Evolutionary conservation across 2,329 filamentous ascomycete genomes (phyloP).

Genomic region (Ploettnerulaceae sp.): DNA sequence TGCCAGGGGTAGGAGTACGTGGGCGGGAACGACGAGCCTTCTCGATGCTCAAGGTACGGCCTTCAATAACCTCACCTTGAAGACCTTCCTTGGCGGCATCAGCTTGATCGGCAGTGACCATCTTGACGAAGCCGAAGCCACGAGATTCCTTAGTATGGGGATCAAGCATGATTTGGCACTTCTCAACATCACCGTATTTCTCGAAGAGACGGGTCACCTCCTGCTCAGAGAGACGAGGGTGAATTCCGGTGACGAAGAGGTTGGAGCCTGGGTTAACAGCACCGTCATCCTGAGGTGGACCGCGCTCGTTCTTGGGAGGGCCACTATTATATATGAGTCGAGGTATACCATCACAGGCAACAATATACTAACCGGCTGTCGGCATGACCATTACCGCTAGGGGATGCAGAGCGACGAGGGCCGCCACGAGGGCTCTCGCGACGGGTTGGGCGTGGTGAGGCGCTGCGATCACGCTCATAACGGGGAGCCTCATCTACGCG

Average conservation of each 20-base stretch:
- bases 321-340: slow-evolving; percentile 24
- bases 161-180: slow-evolving; percentile 99
- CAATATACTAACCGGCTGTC: slow-evolving; percentile 39
- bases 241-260: slow-evolving; percentile 97
- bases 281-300: slow-evolving; percentile 60
- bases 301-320: slow-evolving; percentile 46
- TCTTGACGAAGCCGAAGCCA: slow-evolving; percentile 98
- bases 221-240: slow-evolving; percentile 82
- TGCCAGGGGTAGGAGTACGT: slow-evolving; percentile 93
- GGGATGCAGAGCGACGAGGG: slow-evolving; percentile 60
- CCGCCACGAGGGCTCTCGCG: slow-evolving; percentile 52
- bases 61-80: slow-evolving; percentile 92
- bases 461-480: slow-evolving; percentile 64
- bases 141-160: slow-evolving; percentile 98
- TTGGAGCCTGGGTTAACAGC: slow-evolving; percentile 93
- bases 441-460: slow-evolving; percentile 52
- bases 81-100: slow-evolving; percentile 95
- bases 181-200: slow-evolving; percentile 98
- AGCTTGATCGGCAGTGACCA: slow-evolving; percentile 90
- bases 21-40: slow-evolving; percentile 94
- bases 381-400: slow-evolving; percentile 47
- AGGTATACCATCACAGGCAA: neutral
- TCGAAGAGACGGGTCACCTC: slow-evolving; percentile 95
- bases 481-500: slow-evolving; percentile 56
- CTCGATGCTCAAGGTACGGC: slow-evolving; percentile 94